A percentile compares a stretch with the other conserved stretches of the same genome.
These are phyloP conservation scores for Arxiozyma telluris DNA, from an alignment of 1,139 yeast genomes.

Conservation along the genomic window DNA sequence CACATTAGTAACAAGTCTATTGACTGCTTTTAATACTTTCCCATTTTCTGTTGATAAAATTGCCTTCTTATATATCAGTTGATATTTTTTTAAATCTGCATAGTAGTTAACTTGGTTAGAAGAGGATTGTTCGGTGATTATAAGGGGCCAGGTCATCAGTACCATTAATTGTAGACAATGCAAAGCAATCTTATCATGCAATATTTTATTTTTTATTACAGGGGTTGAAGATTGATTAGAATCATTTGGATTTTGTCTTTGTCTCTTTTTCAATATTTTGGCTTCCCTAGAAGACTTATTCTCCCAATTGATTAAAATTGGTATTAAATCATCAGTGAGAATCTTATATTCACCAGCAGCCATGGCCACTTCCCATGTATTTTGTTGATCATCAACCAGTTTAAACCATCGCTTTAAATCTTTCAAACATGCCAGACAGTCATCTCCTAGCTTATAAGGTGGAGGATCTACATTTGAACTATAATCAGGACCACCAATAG, in stretches of 20 bases:
- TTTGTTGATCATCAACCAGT: conserved; percentile 66
- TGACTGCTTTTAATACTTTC: conserved; percentile 55
- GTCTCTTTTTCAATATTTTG: conserved; percentile 29
- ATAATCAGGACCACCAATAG: conserved; percentile 32
- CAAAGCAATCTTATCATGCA: conserved; percentile 55
- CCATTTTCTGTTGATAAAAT: conserved; percentile 54
- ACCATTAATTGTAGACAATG: conserved; percentile 74
- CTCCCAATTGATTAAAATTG: conserved; percentile 74
- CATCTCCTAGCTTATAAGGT: conserved; percentile 78
- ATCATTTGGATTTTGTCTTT: conserved; percentile 4
- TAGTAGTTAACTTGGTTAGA: conserved; percentile 47
- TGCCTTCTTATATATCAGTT: conserved; percentile 60
- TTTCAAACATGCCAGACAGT: conserved; percentile 79
- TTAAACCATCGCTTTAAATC: conserved; percentile 85
- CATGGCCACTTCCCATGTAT: conserved; percentile 70
- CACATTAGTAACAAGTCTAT: conserved; percentile 61
- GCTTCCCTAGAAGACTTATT: conserved; percentile 27
- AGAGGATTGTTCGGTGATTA: conserved; percentile 43
- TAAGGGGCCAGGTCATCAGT: conserved; percentile 79
- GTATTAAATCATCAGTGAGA: conserved; percentile 61
- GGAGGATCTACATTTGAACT: conserved; percentile 37
- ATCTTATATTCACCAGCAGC: conserved; percentile 80
- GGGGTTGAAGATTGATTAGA: background rate
- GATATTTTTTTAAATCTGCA: conserved; percentile 56
- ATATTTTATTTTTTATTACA: conserved; percentile 21